Evolutionary conservation across 208 protist genomes (phyloP).

Genomic region (Phytomonas sp.): DNA sequence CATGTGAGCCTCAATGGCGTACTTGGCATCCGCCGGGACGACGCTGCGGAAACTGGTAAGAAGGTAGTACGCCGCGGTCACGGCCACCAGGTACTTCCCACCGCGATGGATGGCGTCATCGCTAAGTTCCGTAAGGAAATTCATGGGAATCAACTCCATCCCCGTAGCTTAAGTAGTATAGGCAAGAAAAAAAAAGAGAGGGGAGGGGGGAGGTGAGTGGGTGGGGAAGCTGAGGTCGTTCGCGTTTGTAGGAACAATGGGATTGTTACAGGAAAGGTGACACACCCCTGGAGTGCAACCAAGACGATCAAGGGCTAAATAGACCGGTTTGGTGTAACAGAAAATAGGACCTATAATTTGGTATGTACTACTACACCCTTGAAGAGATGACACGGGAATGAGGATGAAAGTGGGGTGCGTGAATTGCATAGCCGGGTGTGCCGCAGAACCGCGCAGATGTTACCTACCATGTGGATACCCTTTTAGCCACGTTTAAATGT

Average conservation of each 20-base stretch:
- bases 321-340: constrained; percentile 1
- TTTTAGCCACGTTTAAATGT: no score
- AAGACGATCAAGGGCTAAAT: neutral
- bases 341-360: constrained; percentile 9
- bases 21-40: constrained; percentile 33
- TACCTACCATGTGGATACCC: no score
- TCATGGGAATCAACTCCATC: no score
- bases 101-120: neutral
- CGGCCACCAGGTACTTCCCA: constrained; percentile 21
- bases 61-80: constrained; percentile 34
- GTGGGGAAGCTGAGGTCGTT: no score
- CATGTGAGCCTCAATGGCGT: constrained; percentile 60
- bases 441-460: neutral
- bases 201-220: no score
- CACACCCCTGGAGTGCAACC: no score
- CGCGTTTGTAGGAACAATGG: no score
- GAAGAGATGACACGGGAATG: neutral
- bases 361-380: constrained; percentile 1
- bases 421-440: neutral
- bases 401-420: neutral
- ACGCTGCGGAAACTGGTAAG: constrained; percentile 17
- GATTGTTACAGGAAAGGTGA: no score
- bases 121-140: neutral
- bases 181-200: no score
- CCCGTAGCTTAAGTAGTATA: no score